Base-by-base conservation (phyloP, 2,329 filamentous ascomycete species). In the Ceratocystis smalleyi region DNA sequence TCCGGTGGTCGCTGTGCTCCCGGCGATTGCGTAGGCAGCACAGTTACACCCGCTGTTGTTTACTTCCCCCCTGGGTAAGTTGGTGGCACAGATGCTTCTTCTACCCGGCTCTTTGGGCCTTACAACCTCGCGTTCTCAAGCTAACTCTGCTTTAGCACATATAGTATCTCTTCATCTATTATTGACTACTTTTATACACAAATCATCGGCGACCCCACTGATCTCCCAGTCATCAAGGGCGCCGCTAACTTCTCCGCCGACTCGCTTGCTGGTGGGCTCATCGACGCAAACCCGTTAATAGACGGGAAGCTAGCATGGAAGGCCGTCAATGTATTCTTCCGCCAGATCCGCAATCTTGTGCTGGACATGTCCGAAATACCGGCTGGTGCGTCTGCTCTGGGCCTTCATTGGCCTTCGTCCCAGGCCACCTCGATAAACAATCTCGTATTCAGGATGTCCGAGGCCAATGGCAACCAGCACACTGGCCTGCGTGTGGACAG, bases 131-230 rank as follows among this genome's bases (percentile, higher is more conserved):
- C 17, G 3, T 40, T 24, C 22, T 43, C 8, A 19, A 15, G 40
- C 59, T 61, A 43, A 61, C 59, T n/a, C 32, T 15, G n/a, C 15
- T 3, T 1, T 43, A 75, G 74, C 55, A 91, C 85, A 2, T 94
- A 92, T 70, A 70, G 85, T 4, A 83, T 92, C 67, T 86, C 82
- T 61, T 79, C 77, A 68, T 86, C 88, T 5, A 83, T 94, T 66
- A 74, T 88, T 51, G 83, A 87, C 71, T 84, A 85, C 74, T 94
- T 91, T 75, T 89, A 90, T 72, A 91, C 88, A 1, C 86, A 89
- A 72, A 79, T 94, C 67, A 79, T 91, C 35, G 88, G 88, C 49
- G 86, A 91, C 72, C 82, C 86, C 8, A 78, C 76, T 22, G 73
- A 79, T 67, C 77, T 80, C 65, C 76, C 87, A 5, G 77, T 78